Base-by-base conservation (phyloP, 345 rosid genomes). In the Mercurialis annua region DNA sequence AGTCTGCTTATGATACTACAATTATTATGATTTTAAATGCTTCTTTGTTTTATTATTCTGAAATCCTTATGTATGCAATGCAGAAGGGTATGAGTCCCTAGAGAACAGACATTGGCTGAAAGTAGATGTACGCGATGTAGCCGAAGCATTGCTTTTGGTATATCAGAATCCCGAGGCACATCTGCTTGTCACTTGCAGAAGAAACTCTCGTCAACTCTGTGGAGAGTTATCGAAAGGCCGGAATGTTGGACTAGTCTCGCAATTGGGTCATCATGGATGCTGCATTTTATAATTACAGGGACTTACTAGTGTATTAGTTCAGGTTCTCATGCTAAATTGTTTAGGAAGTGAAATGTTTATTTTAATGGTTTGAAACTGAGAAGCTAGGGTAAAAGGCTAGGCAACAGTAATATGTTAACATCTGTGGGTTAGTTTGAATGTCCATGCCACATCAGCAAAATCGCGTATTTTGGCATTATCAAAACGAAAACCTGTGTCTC, bases 51-150 rank as follows among this genome's bases (percentile, higher is more conserved):
- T 20, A 2, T 29, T 29, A 26, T 64, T 16, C 46, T 48, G 43
- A 30, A 10, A 3, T 26, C 2, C 36, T 53, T 58, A 5, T n/a
- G 33, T 24, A 26, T 69, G 51, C 62, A 17, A 5, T 30, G n/a
- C 26, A 52, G 61, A 38, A 34, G 61, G 69, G 40, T 26, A 40
- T 17, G 69, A 58, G 10, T 56, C 64, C 17, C 6, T 44, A 2
- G 46, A 46, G 21, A 30, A 58, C 52, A 67, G 46, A 33, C 16
- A 5, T 27, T 17, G 53, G 34, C 1, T 1, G 24, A 12, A 43
- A 3, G 71, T 67, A 23, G 94, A 88, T 59, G 91, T 84, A 64
- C 86, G 84, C 40, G 94, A 88, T 81, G 85, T 81, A 33, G 91
- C 84, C 57, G 76, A 71, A 70, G 87, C 89, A 43, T 72, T 88